phyloP scores from a whole-genome alignment of 2,329 filamentous ascomycete genomes.

The Colletotrichum brevisporum region DNA sequence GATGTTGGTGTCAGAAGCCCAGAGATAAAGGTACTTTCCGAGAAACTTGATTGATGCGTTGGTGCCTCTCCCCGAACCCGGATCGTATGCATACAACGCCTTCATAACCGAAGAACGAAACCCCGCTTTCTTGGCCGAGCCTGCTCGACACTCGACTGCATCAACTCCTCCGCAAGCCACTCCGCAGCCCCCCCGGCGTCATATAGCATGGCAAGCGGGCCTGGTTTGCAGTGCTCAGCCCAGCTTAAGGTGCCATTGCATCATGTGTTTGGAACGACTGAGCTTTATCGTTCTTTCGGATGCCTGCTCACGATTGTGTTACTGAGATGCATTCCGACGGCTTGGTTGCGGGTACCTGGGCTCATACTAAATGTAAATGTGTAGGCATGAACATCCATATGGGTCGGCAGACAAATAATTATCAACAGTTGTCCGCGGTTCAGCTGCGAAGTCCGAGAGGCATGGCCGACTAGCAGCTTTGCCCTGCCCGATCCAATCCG shows the following conservation, averaged over 20 bases:
- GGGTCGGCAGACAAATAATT: too few relatives aligned
- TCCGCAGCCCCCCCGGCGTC: background rate
- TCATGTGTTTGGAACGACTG: too few relatives aligned
- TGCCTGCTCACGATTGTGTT: too few relatives aligned
- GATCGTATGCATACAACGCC: slow-evolving; percentile 1
- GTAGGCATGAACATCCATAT: too few relatives aligned
- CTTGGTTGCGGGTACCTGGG: too few relatives aligned
- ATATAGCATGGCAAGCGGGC: background rate
- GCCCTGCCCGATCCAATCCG: background rate
- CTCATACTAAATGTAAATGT: too few relatives aligned
- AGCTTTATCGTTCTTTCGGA: too few relatives aligned
- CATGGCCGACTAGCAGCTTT: too few relatives aligned
- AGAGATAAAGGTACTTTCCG: background rate
- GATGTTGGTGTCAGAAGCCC: background rate
- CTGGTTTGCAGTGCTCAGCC: background rate
- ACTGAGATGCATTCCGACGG: too few relatives aligned
- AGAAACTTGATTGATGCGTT: background rate
- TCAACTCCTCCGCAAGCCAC: background rate
- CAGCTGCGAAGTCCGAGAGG: too few relatives aligned
- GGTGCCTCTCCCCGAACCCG: background rate
- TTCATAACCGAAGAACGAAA: background rate
- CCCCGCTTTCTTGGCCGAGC: background rate
- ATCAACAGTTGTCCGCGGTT: too few relatives aligned
- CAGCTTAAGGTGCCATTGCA: background rate
- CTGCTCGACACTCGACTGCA: background rate